Base-by-base conservation (phyloP, 208 protist species). In the Acanthamoeba healyi region DNA sequence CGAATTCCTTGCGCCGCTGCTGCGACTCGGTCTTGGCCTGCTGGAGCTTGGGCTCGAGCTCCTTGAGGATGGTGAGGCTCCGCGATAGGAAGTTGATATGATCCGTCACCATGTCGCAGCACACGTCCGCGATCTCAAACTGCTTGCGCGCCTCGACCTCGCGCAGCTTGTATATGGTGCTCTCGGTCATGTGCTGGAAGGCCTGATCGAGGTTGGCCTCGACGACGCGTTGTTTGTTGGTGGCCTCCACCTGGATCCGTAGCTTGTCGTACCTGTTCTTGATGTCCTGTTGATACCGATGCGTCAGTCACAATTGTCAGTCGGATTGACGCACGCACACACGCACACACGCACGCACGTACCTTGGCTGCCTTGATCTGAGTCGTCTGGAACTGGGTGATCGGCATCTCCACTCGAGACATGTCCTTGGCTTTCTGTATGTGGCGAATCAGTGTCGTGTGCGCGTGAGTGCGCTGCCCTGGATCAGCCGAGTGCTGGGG, bases 61-160 rank as follows among this genome's bases (percentile, higher is more conserved):
- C 86, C 38, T 92, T 92, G 40, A 92, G 86, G 15, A 92, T 92
- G 86, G 61, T 74, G n/a, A 92, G 58, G 42, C 58, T 74, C 12
- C 86, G 86, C 24, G 86, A 92, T 10, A 92, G 56, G 86, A 92
- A 92, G 40, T 74, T 74, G 61, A 92, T 92, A 36, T 92, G 86
- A 29, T 92, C 86, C 46, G 86, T 92, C 58, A 92, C 86, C 58
- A 92, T 67, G 58, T 92, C 86, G 36, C 86, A 92, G 86, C 61
- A 92, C 34, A 92, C 61, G 44, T 92, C 86, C n/a, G 44, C 56
- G 61, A 92, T 42, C 36, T 92, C 86, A 32, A 92, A 92, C 58
- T 92, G 86, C 86, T 92, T 92, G 54, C 86, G 86, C 17, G 86
- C 86, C 56, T 92, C 86, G 19, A 92, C 86, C 86, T 92, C 86